These are phyloP conservation scores for Centrapalus pauciflorus DNA, from an alignment of 129 eudicot species.

Conservation along the genomic window DNA sequence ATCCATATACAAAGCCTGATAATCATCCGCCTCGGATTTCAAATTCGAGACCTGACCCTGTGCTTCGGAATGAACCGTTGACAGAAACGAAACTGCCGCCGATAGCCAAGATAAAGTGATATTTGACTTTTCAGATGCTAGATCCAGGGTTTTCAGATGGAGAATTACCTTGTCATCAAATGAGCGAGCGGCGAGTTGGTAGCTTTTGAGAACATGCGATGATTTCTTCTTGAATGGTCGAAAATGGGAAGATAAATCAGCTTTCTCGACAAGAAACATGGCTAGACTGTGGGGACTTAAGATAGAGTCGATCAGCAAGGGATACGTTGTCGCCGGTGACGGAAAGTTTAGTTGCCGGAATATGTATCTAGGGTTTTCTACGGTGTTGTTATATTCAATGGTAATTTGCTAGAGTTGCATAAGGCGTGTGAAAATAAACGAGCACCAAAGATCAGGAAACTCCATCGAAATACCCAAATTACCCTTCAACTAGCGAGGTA, in stretches of 20 bases:
- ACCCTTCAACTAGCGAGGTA: background rate
- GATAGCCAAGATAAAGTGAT: constrained; percentile 32
- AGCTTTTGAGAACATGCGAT: constrained; percentile 20
- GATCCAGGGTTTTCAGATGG: constrained; percentile 32
- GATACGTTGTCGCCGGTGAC: constrained; percentile 13
- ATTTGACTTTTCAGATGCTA: background rate
- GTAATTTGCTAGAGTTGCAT: background rate
- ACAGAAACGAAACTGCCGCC: constrained; percentile 24
- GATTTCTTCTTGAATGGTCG: constrained; percentile 22
- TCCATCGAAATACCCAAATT: constrained; percentile 7
- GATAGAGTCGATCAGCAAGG: background rate
- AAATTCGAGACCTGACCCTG: constrained; percentile 31
- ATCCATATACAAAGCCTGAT: constrained; percentile 33
- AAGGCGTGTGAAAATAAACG: constrained; percentile 17
- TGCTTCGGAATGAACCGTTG: constrained; percentile 38
- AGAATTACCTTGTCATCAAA: constrained; percentile 30
- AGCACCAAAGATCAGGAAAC: constrained; percentile 1
- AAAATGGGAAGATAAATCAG: constrained; percentile 34
- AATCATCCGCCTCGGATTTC: constrained; percentile 22
- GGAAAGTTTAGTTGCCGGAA: constrained; percentile 15
- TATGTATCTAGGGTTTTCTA: background rate
- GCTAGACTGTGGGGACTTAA: background rate
- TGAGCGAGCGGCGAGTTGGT: constrained; percentile 19
- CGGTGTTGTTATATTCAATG: constrained; percentile 21
- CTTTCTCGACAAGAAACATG: constrained; percentile 42